These are phyloP conservation scores for Cryptosporidium meleagridis DNA, from an alignment of 169 alveolate genomes.

Conservation along the genomic window DNA sequence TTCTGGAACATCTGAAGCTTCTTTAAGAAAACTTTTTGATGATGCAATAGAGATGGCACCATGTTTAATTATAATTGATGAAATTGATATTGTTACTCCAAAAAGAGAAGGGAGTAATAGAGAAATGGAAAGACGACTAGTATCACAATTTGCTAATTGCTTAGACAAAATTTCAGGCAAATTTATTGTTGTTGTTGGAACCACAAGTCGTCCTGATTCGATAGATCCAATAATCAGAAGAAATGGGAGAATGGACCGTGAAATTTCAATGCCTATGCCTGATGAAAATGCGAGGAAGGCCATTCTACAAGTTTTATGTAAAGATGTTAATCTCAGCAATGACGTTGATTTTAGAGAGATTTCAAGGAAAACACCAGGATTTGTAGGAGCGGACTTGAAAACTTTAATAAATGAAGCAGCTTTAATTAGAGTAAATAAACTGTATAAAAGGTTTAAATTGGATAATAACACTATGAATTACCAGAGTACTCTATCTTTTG, in stretches of 20 bases:
- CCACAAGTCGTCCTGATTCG: constrained; percentile 90
- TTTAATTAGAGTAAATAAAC: constrained; percentile 63
- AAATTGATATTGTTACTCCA: constrained; percentile 91
- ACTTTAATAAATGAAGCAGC: constrained; percentile 91
- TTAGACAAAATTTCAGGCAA: constrained; percentile 88
- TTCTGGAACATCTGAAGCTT: constrained; percentile 95
- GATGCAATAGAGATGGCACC: constrained; percentile 89
- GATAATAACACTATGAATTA: not conserved
- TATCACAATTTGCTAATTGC: constrained; percentile 92
- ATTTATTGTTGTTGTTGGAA: constrained; percentile 86
- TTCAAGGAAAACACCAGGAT: constrained; percentile 90
- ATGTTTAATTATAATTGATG: constrained; percentile 80
- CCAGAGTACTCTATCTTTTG: constrained; percentile 16
- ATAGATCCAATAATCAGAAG: constrained; percentile 89
- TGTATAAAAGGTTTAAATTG: not conserved
- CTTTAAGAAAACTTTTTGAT: constrained; percentile 88
- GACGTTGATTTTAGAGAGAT: constrained; percentile 47
- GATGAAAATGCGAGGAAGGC: constrained; percentile 81
- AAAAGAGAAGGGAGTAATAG: constrained; percentile 88
- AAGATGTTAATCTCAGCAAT: constrained; percentile 81
- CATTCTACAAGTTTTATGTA: constrained; percentile 80
- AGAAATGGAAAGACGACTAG: constrained; percentile 95
- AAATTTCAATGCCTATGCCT: constrained; percentile 88
- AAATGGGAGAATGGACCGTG: constrained; percentile 90
- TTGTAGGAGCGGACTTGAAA: constrained; percentile 91